phyloP scores from a whole-genome alignment of 108 stramenopile species.

The Fragilariopsis cylindrus region DNA sequence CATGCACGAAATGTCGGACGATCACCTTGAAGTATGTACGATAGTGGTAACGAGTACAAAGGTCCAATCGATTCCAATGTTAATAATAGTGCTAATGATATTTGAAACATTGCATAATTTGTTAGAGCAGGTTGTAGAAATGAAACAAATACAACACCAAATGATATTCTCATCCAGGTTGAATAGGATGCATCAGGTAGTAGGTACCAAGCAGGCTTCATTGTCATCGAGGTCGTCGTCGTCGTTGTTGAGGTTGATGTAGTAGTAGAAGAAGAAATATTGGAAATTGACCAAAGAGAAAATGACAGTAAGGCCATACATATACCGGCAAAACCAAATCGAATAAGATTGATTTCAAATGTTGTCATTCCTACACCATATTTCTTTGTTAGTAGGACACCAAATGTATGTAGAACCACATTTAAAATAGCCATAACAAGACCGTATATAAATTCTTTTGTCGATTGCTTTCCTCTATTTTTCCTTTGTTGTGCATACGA shows the following conservation, averaged over 20 bases:
- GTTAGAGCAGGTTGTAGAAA: slow-evolving; percentile 74
- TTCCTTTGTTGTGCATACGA: slow-evolving; percentile 11
- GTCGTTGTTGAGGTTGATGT: not conserved
- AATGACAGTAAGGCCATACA: slow-evolving; percentile 53
- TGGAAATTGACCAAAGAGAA: slow-evolving; percentile 25
- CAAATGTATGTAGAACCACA: slow-evolving; percentile 75
- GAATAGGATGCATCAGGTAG: slow-evolving; percentile 11
- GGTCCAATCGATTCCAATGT: slow-evolving; percentile 80
- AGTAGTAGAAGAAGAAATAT: not conserved
- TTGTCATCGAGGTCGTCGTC: slow-evolving; percentile 3
- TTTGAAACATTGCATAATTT: slow-evolving; percentile 86
- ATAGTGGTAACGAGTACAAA: slow-evolving; percentile 68
- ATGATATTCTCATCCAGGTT: slow-evolving; percentile 55
- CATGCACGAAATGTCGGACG: slow-evolving; percentile 43
- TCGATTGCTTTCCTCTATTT: not conserved
- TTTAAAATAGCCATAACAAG: slow-evolving; percentile 65
- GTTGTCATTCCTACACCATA: slow-evolving; percentile 71
- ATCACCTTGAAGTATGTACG: slow-evolving; percentile 46
- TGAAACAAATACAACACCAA: slow-evolving; percentile 79
- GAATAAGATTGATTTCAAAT: slow-evolving; percentile 82
- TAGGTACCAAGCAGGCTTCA: slow-evolving; percentile 14
- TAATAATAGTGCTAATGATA: slow-evolving; percentile 69
- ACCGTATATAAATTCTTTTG: slow-evolving; percentile 39
- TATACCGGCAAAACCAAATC: slow-evolving; percentile 85
- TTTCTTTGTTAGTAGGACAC: slow-evolving; percentile 76